Percentiles rank a stretch among this genome's conserved stretches.
These are phyloP conservation scores for Lecanicillium sp. DNA, from an alignment of 2,329 filamentous ascomycete species.

Conservation along the genomic window DNA sequence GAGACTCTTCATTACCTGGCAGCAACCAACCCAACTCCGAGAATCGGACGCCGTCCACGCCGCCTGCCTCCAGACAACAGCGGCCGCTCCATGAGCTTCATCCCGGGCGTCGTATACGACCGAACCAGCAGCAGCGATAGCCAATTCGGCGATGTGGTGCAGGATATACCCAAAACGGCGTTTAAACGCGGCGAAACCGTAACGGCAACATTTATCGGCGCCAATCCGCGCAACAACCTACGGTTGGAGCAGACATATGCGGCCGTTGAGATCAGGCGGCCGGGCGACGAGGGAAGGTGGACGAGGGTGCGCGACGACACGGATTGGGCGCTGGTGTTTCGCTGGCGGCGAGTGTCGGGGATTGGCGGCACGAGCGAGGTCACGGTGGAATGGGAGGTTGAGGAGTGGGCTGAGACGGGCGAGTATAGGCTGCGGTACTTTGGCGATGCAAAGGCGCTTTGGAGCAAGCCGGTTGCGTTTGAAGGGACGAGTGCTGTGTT, in stretches of 20 bases:
- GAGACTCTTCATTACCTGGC: slow-evolving; percentile 61
- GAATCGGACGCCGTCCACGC: slow-evolving; percentile 29
- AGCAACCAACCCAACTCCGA: slow-evolving; percentile 28
- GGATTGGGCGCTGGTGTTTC: slow-evolving; percentile 77
- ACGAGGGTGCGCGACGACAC: slow-evolving; percentile 59
- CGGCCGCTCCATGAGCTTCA: slow-evolving; percentile 68
- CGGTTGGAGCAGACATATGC: slow-evolving; percentile 71
- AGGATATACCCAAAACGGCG: slow-evolving; percentile 35
- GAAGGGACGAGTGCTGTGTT: slow-evolving; percentile 56
- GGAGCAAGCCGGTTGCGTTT: slow-evolving; percentile 59
- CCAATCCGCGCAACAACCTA: slow-evolving; percentile 83
- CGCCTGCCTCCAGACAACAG: slow-evolving; percentile 70
- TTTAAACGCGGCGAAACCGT: slow-evolving; percentile 54
- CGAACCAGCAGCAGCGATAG: slow-evolving; percentile 51
- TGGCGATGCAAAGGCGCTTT: slow-evolving; percentile 65
- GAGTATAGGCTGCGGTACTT: slow-evolving; percentile 73
- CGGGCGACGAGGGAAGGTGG: slow-evolving; percentile 41
- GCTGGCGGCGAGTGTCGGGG: slow-evolving; percentile 67
- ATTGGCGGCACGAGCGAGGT: slow-evolving; percentile 70
- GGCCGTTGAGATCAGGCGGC: slow-evolving; percentile 51
- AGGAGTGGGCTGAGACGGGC: slow-evolving; percentile 48
- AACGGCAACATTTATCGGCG: slow-evolving; percentile 67
- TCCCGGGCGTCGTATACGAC: slow-evolving; percentile 70
- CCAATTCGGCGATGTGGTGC: slow-evolving; percentile 58
- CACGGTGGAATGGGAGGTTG: slow-evolving; percentile 70